Evolutionary conservation across 192 early-diverging fungal species (phyloP).

Genomic region (Borealophlyctis nickersoniae): DNA sequence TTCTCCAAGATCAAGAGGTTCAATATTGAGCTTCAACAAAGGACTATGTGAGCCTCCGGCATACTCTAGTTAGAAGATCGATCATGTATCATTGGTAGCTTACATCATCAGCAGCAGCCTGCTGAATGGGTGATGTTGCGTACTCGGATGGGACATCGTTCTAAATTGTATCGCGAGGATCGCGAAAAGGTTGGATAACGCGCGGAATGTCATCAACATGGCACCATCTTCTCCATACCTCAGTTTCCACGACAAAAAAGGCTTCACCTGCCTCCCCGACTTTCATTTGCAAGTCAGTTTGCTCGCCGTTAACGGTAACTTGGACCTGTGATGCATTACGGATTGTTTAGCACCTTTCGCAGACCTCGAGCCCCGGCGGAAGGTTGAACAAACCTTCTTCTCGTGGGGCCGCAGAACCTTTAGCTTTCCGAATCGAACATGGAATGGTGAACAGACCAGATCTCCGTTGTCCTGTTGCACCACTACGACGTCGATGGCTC

Average conservation of each 20-base stretch:
- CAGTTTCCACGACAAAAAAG: slow-evolving; percentile 95
- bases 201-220: not conserved
- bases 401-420: slow-evolving; percentile 86
- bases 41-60: slow-evolving; percentile 5
- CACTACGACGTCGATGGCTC: slow-evolving; percentile 97
- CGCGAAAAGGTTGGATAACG: too few relatives aligned
- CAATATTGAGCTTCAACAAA: slow-evolving; percentile 17
- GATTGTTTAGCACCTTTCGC: too few relatives aligned
- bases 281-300: slow-evolving; percentile 81
- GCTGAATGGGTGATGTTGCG: slow-evolving; percentile 84
- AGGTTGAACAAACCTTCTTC: slow-evolving; percentile 72
- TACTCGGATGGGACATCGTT: slow-evolving; percentile 86
- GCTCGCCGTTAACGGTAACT: slow-evolving; percentile 77
- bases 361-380: slow-evolving; percentile 15
- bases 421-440: slow-evolving; percentile 97
- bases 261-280: slow-evolving; percentile 96
- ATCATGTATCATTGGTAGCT: not conserved
- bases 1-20: slow-evolving; percentile 32
- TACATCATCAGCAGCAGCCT: slow-evolving; percentile 10
- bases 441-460: slow-evolving; percentile 90
- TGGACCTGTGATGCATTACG: slow-evolving; percentile 53
- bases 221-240: slow-evolving; percentile 28
- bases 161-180: too few relatives aligned
- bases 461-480: slow-evolving; percentile 81
- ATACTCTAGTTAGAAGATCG: too few relatives aligned